phyloP scores from a whole-genome alignment of 2,329 filamentous ascomycete genomes.

The Sclerotinia trifoliorum region DNA sequence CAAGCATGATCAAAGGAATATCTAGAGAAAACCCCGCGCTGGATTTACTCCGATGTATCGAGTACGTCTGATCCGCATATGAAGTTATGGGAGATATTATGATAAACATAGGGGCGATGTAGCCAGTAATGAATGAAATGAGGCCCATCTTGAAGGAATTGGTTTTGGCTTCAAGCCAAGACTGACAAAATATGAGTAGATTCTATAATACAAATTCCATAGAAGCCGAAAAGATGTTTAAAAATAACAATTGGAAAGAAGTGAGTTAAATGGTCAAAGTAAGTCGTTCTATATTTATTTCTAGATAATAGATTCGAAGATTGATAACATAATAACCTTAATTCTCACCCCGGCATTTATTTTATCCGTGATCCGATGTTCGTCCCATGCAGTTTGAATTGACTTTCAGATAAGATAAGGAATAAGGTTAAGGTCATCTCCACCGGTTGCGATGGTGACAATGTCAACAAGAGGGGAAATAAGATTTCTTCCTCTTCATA shows the following conservation, averaged over 20 bases:
- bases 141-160: constrained; percentile 35
- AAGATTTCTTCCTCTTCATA: not conserved
- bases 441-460: constrained; percentile 13
- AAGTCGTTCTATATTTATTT: constrained; percentile 1
- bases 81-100: constrained; percentile 62
- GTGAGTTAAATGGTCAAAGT: not conserved
- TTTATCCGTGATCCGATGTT: constrained; percentile 1
- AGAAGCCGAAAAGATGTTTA: not conserved
- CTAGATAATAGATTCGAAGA: not conserved
- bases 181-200: constrained; percentile 14
- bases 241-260: constrained; percentile 2
- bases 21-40: constrained; percentile 69
- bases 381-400: not conserved
- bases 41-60: constrained; percentile 63
- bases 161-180: not conserved
- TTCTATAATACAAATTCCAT: constrained; percentile 20
- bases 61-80: constrained; percentile 63
- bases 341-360: not conserved
- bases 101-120: constrained; percentile 61
- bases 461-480: constrained; percentile 12
- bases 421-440: not conserved
- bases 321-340: constrained; percentile 16
- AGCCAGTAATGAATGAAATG: constrained; percentile 48
- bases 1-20: constrained; percentile 70
- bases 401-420: constrained; percentile 6